A percentile compares a stretch with the other conserved stretches of the same genome.
Conservation (phyloP, 768 basidiomycete species). For the Sporobolomyces pararoseus region DNA sequence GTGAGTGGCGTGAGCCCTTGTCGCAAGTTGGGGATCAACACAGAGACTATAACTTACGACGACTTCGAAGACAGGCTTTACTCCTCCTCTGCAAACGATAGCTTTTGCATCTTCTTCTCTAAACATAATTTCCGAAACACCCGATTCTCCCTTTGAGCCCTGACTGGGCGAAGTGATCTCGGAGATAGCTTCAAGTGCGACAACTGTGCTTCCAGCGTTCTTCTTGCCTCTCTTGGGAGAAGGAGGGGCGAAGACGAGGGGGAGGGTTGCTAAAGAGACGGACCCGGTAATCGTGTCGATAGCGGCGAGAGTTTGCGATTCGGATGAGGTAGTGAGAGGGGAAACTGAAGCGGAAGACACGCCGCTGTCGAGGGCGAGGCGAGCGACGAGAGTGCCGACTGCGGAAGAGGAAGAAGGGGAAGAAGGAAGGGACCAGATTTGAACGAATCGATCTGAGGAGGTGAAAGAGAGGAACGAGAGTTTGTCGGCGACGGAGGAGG, state of each 20-base stretch:
- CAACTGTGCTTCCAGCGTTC: slow-evolving; percentile 11
- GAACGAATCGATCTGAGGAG: slow-evolving; percentile 40
- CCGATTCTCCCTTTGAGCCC: slow-evolving; percentile 15
- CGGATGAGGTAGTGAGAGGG: slow-evolving; percentile 9
- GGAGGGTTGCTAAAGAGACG: slow-evolving; percentile 26
- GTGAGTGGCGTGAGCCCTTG: too few relatives aligned
- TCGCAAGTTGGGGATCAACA: neutral
- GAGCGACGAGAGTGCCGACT: slow-evolving; percentile 35
- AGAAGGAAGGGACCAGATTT: slow-evolving; percentile 28
- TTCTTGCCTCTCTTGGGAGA: slow-evolving; percentile 33
- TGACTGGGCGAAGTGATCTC: slow-evolving; percentile 23
- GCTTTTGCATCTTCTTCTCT: slow-evolving; percentile 20
- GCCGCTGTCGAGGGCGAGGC: slow-evolving; percentile 38
- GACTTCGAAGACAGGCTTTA: slow-evolving; percentile 40
- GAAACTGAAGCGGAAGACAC: slow-evolving; percentile 34
- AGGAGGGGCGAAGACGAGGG: slow-evolving; percentile 11
- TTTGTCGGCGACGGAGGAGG: slow-evolving; percentile 11
- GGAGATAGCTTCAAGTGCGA: slow-evolving; percentile 28
- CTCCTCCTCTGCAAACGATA: slow-evolving; percentile 26
- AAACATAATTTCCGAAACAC: slow-evolving; percentile 21
- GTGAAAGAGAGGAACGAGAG: slow-evolving; percentile 38
- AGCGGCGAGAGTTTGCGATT: slow-evolving; percentile 29
- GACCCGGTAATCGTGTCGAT: slow-evolving; percentile 35
- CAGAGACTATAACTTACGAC: slow-evolving; percentile 4
- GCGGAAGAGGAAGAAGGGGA: slow-evolving; percentile 13